Evolutionary conservation across 2,329 filamentous ascomycete species (phyloP).

Genomic region (Aspergillus spinulosporus): DNA sequence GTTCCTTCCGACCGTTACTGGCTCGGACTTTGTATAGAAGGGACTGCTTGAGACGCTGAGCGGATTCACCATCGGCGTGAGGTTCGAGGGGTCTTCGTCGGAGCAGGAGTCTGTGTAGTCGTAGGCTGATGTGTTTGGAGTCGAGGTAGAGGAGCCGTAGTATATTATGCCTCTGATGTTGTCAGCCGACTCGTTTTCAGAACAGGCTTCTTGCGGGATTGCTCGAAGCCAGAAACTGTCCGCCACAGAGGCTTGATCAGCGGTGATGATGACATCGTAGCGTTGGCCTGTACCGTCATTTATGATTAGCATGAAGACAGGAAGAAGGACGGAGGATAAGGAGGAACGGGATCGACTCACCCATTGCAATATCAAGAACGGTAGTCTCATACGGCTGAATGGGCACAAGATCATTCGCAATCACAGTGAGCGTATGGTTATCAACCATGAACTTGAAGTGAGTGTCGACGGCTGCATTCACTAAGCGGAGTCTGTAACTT

Average conservation of each 20-base stretch:
- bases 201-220: conserved; percentile 46
- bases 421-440: conserved; percentile 59
- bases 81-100: conserved; percentile 27
- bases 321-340: background rate
- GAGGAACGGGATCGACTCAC: conserved; percentile 23
- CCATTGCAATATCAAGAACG: conserved; percentile 48
- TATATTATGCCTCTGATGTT: conserved; percentile 55
- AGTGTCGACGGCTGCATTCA: conserved; percentile 30
- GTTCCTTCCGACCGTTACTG: background rate
- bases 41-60: conserved; percentile 5
- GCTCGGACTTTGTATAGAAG: background rate
- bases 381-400: conserved; percentile 56
- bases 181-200: conserved; percentile 39
- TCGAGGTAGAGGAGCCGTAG: conserved; percentile 28
- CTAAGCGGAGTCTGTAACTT: conserved; percentile 29
- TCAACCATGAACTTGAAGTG: conserved; percentile 49
- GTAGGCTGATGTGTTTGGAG: conserved; percentile 23
- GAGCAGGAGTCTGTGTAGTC: conserved; percentile 26
- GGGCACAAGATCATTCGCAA: conserved; percentile 59
- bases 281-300: conserved; percentile 33
- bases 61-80: conserved; percentile 26
- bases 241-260: conserved; percentile 24
- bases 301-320: background rate
- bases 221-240: conserved; percentile 46
- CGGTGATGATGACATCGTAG: conserved; percentile 40